Base-by-base conservation (phyloP, 2,329 filamentous ascomycete genomes). In the Thermoascus crustaceus region DNA sequence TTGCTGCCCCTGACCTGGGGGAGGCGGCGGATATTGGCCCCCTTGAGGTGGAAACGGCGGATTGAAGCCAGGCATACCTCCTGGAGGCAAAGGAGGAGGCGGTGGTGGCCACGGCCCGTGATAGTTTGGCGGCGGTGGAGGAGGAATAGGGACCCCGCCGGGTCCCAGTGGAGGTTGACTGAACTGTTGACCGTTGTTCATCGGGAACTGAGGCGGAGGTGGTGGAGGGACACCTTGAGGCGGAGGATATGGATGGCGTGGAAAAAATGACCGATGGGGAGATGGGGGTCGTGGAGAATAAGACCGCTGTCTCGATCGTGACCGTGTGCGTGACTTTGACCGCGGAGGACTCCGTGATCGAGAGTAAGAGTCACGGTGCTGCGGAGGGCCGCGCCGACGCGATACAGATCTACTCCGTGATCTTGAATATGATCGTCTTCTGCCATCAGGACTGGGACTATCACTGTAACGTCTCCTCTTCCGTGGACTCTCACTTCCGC, bases 381-480 rank as follows among this genome's bases (percentile, higher is more conserved):
- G 32, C 29, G 30, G 21, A 14, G 34, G 37, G 22, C 31, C 29
- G 20, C 41, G 47, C 32, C 38, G 40, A 26, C 41, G 43, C 19
- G 55, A 43, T 20, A 46, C 45, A n/a, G 59, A 55, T 14, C 49
- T 54, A 34, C 48, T 54, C 9, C 49, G 48, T 7, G 57, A 55
- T 34, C 42, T 44, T 10, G 54, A 52, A 16, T 48, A 41, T 31
- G 49, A 53, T 31, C 48, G 50, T 35, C 50, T 46, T 42, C 52
- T 54, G 23, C 49, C 48, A 16, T 54, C 47, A 30, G 52, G 57
- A 35, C 49, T 51, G 7, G 44, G 45, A 31, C 57, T 64, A 35
- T 56, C 50, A 41, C 61, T 66, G 43, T 65, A 60, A 24, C 63
- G 57, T 32, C 61, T 49, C 37, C 58, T 54, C 35, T 60, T 64